Evolutionary conservation across 345 rosid genomes (phyloP).

Genomic region (Hibiscus mutabilis): DNA sequence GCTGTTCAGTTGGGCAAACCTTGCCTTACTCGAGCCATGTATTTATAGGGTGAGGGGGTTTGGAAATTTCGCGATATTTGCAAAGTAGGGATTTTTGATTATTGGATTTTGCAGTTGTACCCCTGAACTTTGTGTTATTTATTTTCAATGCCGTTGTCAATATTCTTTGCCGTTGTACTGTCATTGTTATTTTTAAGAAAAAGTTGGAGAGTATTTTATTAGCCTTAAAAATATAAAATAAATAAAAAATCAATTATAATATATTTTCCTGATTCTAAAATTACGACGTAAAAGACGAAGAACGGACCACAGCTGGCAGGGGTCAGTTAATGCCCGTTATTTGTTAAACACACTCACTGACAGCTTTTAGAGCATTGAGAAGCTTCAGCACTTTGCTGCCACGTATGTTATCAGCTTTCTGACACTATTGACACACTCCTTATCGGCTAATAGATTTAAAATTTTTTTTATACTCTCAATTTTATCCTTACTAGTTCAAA

Average conservation of each 20-base stretch:
- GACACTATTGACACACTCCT: background rate
- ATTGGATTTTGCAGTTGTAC: background rate
- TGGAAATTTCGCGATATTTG: slow-evolving; percentile 15
- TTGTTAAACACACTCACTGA: background rate
- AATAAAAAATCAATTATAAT: no score
- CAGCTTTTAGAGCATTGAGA: background rate
- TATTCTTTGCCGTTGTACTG: background rate
- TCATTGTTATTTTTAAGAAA: background rate
- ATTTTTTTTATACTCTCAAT: no score
- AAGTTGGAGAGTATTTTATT: background rate
- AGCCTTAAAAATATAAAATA: no score
- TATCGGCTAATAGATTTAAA: background rate
- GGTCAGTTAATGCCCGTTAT: slow-evolving; percentile 6
- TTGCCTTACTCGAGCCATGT: slow-evolving; percentile 27
- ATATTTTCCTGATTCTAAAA: background rate
- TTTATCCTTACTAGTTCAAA: no score
- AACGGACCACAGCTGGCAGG: slow-evolving; percentile 4
- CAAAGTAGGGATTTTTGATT: background rate
- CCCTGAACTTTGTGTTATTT: slow-evolving; percentile 7
- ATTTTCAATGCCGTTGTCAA: background rate
- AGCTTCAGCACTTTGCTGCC: background rate
- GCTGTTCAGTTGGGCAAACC: slow-evolving; percentile 47
- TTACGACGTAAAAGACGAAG: background rate
- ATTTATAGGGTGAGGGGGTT: slow-evolving; percentile 31
- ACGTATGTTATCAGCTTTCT: background rate